Conservation (phyloP, 1,139 yeast species). For the Suhomyces panamericanus region DNA sequence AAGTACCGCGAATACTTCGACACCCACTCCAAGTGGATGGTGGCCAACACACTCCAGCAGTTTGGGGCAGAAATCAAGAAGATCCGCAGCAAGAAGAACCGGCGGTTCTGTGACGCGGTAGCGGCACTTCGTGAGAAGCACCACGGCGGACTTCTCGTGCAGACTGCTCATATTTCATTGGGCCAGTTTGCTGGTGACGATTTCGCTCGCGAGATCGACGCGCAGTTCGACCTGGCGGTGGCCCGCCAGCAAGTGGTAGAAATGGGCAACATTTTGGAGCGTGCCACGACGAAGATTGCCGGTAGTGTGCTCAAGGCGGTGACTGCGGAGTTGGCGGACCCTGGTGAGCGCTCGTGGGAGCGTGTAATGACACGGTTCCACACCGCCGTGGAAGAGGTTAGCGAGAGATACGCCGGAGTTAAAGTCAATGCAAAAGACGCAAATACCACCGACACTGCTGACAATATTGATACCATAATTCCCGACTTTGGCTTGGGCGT, state of each 20-base stretch:
- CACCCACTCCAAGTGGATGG: conserved; percentile 18
- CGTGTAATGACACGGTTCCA: conserved; percentile 51
- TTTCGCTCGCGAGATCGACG: conserved; percentile 17
- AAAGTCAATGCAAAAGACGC: background rate
- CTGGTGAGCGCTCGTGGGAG: conserved; percentile 64
- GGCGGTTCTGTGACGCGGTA: conserved; percentile 7
- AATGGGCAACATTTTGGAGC: conserved; percentile 37
- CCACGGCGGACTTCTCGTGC: conserved; percentile 18
- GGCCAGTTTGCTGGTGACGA: conserved; percentile 20
- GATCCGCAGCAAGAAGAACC: conserved; percentile 10
- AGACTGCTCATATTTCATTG: conserved; percentile 24
- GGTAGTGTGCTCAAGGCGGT: conserved; percentile 42
- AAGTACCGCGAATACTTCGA: conserved; percentile 49
- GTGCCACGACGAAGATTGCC: conserved; percentile 41
- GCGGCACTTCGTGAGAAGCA: conserved; percentile 5
- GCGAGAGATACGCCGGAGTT: conserved; percentile 17
- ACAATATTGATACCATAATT: no score
- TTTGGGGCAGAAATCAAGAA: conserved; percentile 9
- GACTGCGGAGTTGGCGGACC: conserved; percentile 40
- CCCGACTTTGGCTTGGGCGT: conserved; percentile 71
- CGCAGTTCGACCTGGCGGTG: conserved; percentile 26
- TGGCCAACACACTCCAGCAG: conserved; percentile 5
- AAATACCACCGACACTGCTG: no score
- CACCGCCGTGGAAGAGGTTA: conserved; percentile 29
- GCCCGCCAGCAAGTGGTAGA: conserved; percentile 48